phyloP scores from a whole-genome alignment of 1,284 basidiomycete genomes.

The Trichosporon inkin region DNA sequence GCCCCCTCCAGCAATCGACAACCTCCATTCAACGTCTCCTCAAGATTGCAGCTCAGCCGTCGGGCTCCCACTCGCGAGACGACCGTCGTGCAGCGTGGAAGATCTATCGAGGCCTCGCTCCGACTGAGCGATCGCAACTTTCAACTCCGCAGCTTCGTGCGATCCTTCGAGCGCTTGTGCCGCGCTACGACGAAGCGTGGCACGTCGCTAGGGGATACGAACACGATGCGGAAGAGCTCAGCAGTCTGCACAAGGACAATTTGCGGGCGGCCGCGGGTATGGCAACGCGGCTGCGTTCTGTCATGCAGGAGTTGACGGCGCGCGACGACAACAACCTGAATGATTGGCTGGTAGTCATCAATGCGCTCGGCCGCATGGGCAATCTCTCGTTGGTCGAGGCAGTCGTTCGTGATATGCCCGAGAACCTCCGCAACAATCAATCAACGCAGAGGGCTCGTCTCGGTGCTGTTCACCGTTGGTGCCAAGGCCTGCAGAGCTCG shows the following conservation, averaged over 20 bases:
- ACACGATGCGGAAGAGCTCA: not conserved
- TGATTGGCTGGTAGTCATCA: constrained; percentile 22
- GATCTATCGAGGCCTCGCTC: constrained; percentile 9
- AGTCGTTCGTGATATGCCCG: constrained; percentile 11
- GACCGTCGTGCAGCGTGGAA: not conserved
- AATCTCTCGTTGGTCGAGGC: constrained; percentile 11
- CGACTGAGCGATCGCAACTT: constrained; percentile 9
- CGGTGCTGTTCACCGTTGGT: constrained; percentile 15
- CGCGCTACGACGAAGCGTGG: constrained; percentile 16
- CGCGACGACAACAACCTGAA: constrained; percentile 7
- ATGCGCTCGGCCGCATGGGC: constrained; percentile 13
- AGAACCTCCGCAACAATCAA: constrained; percentile 5
- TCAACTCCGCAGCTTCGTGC: constrained; percentile 8
- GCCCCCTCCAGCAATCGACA: not conserved
- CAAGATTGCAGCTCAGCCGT: not conserved
- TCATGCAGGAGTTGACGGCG: constrained; percentile 14
- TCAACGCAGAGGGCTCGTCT: constrained; percentile 13
- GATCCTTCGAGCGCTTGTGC: constrained; percentile 18
- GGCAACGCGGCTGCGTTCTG: constrained; percentile 13
- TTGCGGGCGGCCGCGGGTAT: constrained; percentile 1
- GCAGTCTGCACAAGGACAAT: constrained; percentile 5
- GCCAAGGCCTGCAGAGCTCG: constrained; percentile 9
- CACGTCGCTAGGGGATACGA: not conserved
- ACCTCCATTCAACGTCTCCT: not conserved
- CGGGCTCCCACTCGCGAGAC: not conserved